Base-by-base conservation (phyloP, 83 land plant species). In the Picea abies region DNA sequence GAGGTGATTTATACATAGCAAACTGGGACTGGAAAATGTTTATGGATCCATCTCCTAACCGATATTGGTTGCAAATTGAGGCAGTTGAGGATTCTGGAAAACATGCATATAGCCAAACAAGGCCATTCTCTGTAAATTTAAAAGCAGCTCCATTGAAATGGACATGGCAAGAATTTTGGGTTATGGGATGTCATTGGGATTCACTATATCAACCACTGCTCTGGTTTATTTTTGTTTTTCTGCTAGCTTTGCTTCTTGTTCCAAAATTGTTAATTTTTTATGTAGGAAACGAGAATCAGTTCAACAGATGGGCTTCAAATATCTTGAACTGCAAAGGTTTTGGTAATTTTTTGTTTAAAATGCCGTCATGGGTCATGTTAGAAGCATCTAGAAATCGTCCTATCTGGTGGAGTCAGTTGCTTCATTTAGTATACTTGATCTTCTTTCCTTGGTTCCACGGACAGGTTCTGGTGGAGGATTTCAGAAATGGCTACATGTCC, bases 101-200 rank as follows among this genome's bases (percentile, higher is more conserved):
- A 66, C 63, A 82, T 60, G 84, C 75, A 58, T 79, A 78, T 25
- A 88, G 90, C 65, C 83, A 88, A 58, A 44, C 86, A 47, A 94
- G 93, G 81, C 95, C 96, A 76, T 96, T 96, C 81, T 96, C 98
- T 65, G 79, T 92, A 15, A 91, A 89, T 85, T 90, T 92, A 47
- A 81, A 76, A 73, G 84, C 81, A 70, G 86, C 87, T 35, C 82
- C 82, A 63, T 61, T 92, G 22, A 83, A 81, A 29, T 91, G 94
- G 95, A 88, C 79, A 76, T 92, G 93, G 93, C 87, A 75, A 71
- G 96, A 96, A 79, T 90, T 96, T 84, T 17, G 66, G 4, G 98
- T 96, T 41, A 91, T 96, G 96, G 96, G 93, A 60, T 80, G 85
- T 80, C 91, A 88, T 25, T 92, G 92, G 95, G 92, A 79, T 60